Evolutionary conservation across 2,329 filamentous ascomycete genomes (phyloP), one percentile per base, ranked within the genome.

Genomic region (Colletotrichum magnum): DNA sequence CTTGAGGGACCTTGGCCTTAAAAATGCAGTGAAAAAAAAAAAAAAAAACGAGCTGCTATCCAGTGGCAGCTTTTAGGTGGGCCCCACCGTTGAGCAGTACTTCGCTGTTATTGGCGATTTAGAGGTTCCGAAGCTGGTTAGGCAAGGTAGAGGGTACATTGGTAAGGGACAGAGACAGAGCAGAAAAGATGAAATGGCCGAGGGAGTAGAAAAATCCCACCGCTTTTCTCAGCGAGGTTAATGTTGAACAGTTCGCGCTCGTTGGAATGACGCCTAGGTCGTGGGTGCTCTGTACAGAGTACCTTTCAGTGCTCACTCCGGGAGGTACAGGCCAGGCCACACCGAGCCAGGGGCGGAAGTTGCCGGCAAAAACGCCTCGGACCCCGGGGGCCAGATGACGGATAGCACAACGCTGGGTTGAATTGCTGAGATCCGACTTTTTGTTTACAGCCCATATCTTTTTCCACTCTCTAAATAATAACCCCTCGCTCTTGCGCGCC

Each of bases 361-460:
- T 67, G 67, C 67, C 67, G 65, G 62, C 39, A 50, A 58, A 65
- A 59, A 21, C 60, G 52, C 60, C 50, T 57, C 63, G 56, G 66
- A 66, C 50, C 56, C 66, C 59, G 51, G 41, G 41, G 41, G 41
- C 41, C 41, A 36, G 41, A 43, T 43, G 41, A 43, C 15, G 15
- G 41, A 36, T 36, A 36, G 32, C 32, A 36, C 41, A 43, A 48
- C 56, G 57, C 62, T 66, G 50, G 58, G 58, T 32, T 43, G 36
- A 60, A 52, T 60, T 67, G 61, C 51, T 69, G 62, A 67, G 56
- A 69, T 69, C 52, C 57, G 57, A 67, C 67, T 69, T 69, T 36
- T 67, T 69, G 63, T 69, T 67, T 69, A 67, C 67, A 60, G 57
- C 41, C 58, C 56, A 36, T 66, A 61, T 67, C 62, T 69, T 69